Base-by-base conservation (phyloP, 106 monocot species). In the Phalaenopsis aphrodite region DNA sequence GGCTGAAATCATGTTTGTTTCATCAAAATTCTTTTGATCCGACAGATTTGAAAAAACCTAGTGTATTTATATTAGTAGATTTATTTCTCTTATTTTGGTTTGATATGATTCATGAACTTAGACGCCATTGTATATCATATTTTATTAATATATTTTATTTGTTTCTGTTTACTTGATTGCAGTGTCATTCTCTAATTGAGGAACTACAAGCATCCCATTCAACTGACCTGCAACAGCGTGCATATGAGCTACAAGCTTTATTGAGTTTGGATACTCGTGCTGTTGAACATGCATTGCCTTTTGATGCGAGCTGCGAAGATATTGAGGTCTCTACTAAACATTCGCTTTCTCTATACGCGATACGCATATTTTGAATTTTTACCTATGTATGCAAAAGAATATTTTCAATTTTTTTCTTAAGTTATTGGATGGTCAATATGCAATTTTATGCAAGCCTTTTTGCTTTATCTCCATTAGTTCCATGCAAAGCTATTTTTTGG, bases 221-320 rank as follows among this genome's bases (percentile, higher is more conserved):
- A 81, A 98, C 98, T 74, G 98, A 98, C 78, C 85, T 98, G 85
- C 98, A 98, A 79, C 98, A 98, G 81, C 90, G 94, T 77, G 90
- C 94, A 48, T 94, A 94, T 84, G 98, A 98, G 56, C 82, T 98
- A 42, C 92, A 98, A 83, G 92, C 92, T 36, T 86, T 94, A 43
- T 83, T 94, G 68, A 78, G 85, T 36, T 85, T 98, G 78, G 85
- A 94, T 79, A 75, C 77, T 77, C 77, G 77, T 83, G 86, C 88
- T 79, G 82, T 93, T 74, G 92, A 94, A 81, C 87, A 37, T 84
- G 84, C 89, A 66, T 89, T 98, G 89, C 98, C 98, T 16, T 76
- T 81, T 77, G 98, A 98, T 89, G 98, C 98, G 41, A 98, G 94
- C 86, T 98, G 98, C 82, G 98, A 98, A 92, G 98, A 98, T 79